Evolutionary conservation across 345 rosid genomes (phyloP).

Genomic region (Citrus australasica): DNA sequence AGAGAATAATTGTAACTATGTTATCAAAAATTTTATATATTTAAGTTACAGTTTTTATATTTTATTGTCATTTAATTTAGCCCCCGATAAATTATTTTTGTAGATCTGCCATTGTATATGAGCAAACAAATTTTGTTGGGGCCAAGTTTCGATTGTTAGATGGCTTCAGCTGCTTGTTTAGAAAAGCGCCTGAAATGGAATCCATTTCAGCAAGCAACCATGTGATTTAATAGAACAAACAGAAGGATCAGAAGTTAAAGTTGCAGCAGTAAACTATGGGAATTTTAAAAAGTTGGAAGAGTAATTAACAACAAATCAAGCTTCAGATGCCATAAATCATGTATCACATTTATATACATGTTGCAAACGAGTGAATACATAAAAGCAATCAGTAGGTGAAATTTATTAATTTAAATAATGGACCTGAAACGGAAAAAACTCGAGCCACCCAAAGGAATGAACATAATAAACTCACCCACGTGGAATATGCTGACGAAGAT

Average conservation of each 20-base stretch:
- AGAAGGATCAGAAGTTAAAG: background rate
- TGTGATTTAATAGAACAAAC: background rate
- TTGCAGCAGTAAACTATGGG: background rate
- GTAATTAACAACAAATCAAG: background rate
- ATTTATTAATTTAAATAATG: too few species aligned
- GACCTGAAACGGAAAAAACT: too few species aligned
- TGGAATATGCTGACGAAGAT: too few species aligned
- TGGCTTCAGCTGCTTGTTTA: conserved; percentile 32
- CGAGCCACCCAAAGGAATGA: too few species aligned
- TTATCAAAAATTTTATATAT: too few species aligned
- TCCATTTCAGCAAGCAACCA: background rate
- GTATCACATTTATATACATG: background rate
- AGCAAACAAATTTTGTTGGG: conserved; percentile 23
- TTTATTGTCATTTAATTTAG: too few species aligned
- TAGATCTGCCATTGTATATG: background rate
- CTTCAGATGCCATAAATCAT: background rate
- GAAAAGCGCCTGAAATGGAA: conserved; percentile 40
- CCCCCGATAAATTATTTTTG: too few species aligned
- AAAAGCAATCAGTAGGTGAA: too few species aligned
- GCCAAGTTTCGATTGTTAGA: conserved; percentile 23
- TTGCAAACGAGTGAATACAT: background rate
- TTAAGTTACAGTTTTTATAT: too few species aligned
- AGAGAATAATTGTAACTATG: too few species aligned
- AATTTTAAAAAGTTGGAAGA: background rate
- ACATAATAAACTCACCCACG: too few species aligned